Conservation (phyloP, 768 basidiomycete genomes). For the Russula abietina region DNA sequence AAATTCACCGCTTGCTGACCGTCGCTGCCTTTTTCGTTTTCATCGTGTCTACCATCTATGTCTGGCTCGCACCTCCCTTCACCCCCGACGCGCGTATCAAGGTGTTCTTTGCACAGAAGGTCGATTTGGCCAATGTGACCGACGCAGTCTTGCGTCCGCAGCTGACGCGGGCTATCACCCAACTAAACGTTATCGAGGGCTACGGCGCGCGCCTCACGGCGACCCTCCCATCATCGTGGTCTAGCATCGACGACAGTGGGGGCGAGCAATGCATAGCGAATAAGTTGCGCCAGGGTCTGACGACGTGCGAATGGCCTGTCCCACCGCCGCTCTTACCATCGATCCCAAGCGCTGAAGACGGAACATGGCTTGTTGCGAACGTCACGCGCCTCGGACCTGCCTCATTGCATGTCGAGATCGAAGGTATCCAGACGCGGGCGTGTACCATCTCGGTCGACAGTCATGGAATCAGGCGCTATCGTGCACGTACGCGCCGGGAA, state of each 20-base stretch:
- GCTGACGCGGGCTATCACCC: conserved; percentile 37
- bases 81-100: conserved; percentile 53
- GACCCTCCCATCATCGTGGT: conserved; percentile 45
- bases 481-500: conserved; percentile 6
- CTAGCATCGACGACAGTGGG: conserved; percentile 34
- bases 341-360: conserved; percentile 30
- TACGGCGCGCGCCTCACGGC: conserved; percentile 43
- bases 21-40: conserved; percentile 38
- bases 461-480: conserved; percentile 18
- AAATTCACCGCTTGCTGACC: conserved; percentile 39
- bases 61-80: conserved; percentile 55
- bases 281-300: conserved; percentile 33
- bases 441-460: conserved; percentile 57
- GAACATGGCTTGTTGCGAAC: conserved; percentile 41
- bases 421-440: conserved; percentile 55
- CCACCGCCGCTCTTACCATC: conserved; percentile 34
- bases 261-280: conserved; percentile 23
- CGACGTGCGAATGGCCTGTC: conserved; percentile 46
- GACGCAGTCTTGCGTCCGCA: conserved; percentile 4
- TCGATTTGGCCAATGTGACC: conserved; percentile 36
- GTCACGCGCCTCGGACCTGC: conserved; percentile 38
- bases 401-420: conserved; percentile 45
- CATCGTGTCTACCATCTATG: conserved; percentile 35
- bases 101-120: conserved; percentile 60
- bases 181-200: conserved; percentile 40